phyloP scores from a whole-genome alignment of 495 filamentous ascomycete species.

The Penicillium salamii region DNA sequence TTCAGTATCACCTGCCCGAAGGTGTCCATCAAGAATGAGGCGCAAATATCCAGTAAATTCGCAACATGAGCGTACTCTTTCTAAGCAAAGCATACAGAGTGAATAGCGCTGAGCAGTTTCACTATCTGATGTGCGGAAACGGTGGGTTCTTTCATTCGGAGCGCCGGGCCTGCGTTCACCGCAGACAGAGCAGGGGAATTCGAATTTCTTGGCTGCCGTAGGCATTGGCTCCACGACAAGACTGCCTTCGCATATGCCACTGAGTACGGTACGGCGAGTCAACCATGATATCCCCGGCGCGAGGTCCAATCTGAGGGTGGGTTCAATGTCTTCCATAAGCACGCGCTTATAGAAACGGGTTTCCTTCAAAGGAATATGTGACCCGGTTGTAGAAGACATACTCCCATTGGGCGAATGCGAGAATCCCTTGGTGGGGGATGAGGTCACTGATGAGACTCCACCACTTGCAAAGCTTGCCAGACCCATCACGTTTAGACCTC shows the following conservation, averaged over 20 bases:
- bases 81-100: constrained; percentile 84
- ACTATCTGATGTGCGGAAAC: constrained; percentile 82
- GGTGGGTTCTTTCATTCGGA: constrained; percentile 72
- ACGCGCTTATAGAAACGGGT: constrained; percentile 90
- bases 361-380: constrained; percentile 68
- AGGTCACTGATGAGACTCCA: constrained; percentile 44
- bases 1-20: constrained; percentile 70
- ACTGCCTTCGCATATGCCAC: constrained; percentile 78
- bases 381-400: constrained; percentile 33
- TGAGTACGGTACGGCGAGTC: constrained; percentile 76
- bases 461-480: constrained; percentile 50
- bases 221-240: constrained; percentile 87
- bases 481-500: constrained; percentile 58
- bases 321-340: constrained; percentile 88
- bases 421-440: constrained; percentile 41
- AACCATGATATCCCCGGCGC: constrained; percentile 94
- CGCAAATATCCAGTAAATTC: constrained; percentile 90
- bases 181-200: constrained; percentile 81
- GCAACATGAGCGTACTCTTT: constrained; percentile 79
- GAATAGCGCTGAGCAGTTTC: constrained; percentile 83
- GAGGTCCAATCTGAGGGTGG: constrained; percentile 81
- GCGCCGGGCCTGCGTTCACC: constrained; percentile 74
- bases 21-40: constrained; percentile 84
- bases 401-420: constrained; percentile 40
- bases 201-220: constrained; percentile 51